Conservation (phyloP, 306 rosid species). For the Prunus mume region DNA sequence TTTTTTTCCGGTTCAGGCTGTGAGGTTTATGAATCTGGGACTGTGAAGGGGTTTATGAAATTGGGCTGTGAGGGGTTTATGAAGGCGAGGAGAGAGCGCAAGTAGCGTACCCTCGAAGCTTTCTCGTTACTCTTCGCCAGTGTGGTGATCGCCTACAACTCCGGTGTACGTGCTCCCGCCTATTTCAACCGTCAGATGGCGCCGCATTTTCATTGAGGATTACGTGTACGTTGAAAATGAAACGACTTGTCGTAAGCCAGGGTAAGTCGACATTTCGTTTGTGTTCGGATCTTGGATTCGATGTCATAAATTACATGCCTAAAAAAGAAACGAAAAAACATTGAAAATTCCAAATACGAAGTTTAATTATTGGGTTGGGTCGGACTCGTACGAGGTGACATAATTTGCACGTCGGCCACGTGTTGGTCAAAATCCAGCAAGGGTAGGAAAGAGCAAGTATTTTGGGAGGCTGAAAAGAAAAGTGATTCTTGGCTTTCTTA, state of each 20-base stretch:
- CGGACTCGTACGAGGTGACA: neutral
- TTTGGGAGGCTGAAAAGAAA: neutral
- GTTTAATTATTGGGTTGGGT: neutral
- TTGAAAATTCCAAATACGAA: neutral
- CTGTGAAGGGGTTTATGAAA: neutral
- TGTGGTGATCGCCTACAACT: neutral
- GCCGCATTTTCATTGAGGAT: neutral
- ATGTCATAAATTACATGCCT: neutral
- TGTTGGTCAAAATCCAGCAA: neutral
- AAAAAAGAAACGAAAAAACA: neutral
- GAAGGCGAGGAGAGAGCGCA: neutral
- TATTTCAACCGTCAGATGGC: neutral
- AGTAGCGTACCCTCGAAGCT: conserved; percentile 41
- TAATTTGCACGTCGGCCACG: neutral
- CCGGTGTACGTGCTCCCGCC: conserved; percentile 4
- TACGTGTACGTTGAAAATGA: neutral
- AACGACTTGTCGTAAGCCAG: conserved; percentile 1
- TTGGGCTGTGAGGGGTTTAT: neutral
- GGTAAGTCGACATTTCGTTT: too few species aligned
- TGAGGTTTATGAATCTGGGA: neutral
- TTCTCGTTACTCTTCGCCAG: neutral
- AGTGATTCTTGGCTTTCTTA: neutral
- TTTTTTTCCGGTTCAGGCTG: neutral
- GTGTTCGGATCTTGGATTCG: neutral
- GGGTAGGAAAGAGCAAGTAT: neutral